Percentiles rank a stretch among this genome's conserved stretches.
These are phyloP conservation scores for Arthrobotrys sphaeroides DNA, from an alignment of 2,329 filamentous ascomycete species.

Conservation along the genomic window DNA sequence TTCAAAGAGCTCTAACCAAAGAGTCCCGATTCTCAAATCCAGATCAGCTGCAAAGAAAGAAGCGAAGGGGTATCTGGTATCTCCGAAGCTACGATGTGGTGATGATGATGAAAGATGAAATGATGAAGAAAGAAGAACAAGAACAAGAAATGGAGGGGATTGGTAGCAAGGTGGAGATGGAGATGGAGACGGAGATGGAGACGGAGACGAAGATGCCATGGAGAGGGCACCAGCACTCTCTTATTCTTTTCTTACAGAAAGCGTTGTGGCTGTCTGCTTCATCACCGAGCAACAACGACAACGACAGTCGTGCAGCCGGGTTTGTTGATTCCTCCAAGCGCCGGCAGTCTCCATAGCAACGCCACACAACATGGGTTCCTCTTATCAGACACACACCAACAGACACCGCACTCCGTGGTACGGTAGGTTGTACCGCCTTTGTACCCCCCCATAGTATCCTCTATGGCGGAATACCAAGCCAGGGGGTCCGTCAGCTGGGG, in stretches of 20 bases:
- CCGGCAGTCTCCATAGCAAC: conserved; percentile 53
- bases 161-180: not conserved
- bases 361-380: not conserved
- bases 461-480: not conserved
- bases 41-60: conserved; percentile 11
- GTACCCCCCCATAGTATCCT: conserved; percentile 1
- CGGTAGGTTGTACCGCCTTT: too few relatives aligned
- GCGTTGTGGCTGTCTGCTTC: conserved; percentile 12
- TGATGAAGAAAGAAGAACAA: not conserved
- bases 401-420: too few relatives aligned
- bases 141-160: not conserved
- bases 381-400: too few relatives aligned
- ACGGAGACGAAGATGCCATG: conserved; percentile 9
- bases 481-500: not conserved
- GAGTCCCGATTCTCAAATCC: conserved; percentile 6
- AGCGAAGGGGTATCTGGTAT: too few relatives aligned
- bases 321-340: conserved; percentile 51
- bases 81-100: not conserved
- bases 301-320: not conserved
- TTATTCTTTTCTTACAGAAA: conserved; percentile 21
- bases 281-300: not conserved
- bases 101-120: not conserved
- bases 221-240: conserved; percentile 34
- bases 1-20: conserved; percentile 35
- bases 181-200: conserved; percentile 49